Conservation (phyloP, 306 rosid species). For the Pyrus communis region DNA sequence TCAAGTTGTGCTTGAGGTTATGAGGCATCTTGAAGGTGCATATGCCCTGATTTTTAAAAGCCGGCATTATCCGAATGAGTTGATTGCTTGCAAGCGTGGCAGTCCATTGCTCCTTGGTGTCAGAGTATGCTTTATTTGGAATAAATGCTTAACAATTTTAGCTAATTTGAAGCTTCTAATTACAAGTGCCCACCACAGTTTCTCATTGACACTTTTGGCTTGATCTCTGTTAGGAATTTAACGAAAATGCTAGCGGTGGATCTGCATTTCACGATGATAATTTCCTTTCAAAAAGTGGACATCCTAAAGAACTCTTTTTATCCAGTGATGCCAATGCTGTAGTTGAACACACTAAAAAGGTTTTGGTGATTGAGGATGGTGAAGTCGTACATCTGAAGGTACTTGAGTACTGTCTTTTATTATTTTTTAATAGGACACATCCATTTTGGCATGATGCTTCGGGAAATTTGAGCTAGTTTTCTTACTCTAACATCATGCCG, state of each 20-base stretch:
- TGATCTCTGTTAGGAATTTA: slow-evolving; percentile 45
- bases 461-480: not conserved
- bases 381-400: slow-evolving; percentile 98
- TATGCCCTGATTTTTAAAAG: slow-evolving; percentile 97
- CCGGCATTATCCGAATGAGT: slow-evolving; percentile 82
- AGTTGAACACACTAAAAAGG: slow-evolving; percentile 90
- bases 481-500: not conserved
- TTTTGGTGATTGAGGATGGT: slow-evolving; percentile 88
- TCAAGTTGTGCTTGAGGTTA: slow-evolving; percentile 95
- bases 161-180: slow-evolving; percentile 1
- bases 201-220: not conserved
- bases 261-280: slow-evolving; percentile 78
- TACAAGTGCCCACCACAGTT: not conserved
- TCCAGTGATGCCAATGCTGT: slow-evolving; percentile 97
- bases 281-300: slow-evolving; percentile 65
- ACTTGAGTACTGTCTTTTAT: not conserved
- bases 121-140: slow-evolving; percentile 52
- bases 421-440: not conserved
- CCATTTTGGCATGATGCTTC: not conserved
- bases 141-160: not conserved
- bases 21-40: slow-evolving; percentile 99
- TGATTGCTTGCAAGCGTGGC: slow-evolving; percentile 98
- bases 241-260: slow-evolving; percentile 51
- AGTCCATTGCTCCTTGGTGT: slow-evolving; percentile 94
- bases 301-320: slow-evolving; percentile 81